Conservation (phyloP, 2,329 filamentous ascomycete genomes). For the Pseudopyrenochaeta lycopersici region DNA sequence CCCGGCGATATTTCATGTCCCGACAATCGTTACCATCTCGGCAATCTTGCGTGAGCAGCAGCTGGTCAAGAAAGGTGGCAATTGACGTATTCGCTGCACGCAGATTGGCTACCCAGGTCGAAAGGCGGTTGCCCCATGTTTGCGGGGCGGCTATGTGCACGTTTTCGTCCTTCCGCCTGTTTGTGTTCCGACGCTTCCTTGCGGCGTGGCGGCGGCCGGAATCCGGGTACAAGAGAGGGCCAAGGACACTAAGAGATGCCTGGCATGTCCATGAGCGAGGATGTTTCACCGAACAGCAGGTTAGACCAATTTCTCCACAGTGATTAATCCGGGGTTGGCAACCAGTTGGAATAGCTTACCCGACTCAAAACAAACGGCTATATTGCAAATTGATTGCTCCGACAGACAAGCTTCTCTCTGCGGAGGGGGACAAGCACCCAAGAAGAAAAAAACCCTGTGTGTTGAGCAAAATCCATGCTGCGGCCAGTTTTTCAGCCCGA, state of each 20-base stretch:
- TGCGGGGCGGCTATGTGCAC: not conserved
- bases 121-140: not conserved
- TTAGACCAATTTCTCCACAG: constrained; percentile 7
- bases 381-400: constrained; percentile 22
- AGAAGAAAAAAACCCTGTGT: constrained; percentile 8
- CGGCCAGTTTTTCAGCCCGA: constrained; percentile 10
- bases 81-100: not conserved
- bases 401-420: constrained; percentile 17
- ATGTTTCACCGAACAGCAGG: constrained; percentile 1
- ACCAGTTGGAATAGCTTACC: constrained; percentile 19
- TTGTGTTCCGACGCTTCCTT: not conserved
- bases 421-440: constrained; percentile 9
- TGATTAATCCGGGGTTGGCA: constrained; percentile 3
- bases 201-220: not conserved
- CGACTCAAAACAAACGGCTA: constrained; percentile 17
- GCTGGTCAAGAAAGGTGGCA: not conserved
- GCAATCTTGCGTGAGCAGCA: not conserved
- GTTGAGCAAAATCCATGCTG: constrained; percentile 10
- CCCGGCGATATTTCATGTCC: too few species aligned
- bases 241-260: not conserved
- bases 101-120: not conserved
- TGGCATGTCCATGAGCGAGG: not conserved
- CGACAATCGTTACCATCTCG: too few species aligned
- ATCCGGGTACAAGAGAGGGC: not conserved
- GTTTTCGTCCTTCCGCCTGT: not conserved